Percentiles rank a stretch among this genome's conserved stretches.
phyloP scores from a whole-genome alignment of 495 filamentous ascomycete genomes.

The Penicillium pancosmium region DNA sequence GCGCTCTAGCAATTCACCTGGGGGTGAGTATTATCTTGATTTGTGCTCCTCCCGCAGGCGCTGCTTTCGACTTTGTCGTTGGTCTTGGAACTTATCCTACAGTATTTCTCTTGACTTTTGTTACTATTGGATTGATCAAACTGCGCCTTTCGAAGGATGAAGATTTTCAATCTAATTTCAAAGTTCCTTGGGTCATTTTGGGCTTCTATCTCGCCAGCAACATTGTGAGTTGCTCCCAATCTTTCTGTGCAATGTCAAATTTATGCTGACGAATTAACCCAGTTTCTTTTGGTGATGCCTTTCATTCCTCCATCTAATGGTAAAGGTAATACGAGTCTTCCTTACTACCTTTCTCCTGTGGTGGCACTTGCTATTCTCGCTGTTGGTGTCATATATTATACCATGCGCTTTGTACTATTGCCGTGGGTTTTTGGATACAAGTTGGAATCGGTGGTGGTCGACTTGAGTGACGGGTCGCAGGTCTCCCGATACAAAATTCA shows the following conservation, averaged over 20 bases:
- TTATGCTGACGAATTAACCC: neutral
- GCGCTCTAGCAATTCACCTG: conserved; percentile 61
- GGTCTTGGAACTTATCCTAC: conserved; percentile 62
- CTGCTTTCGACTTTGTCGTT: conserved; percentile 69
- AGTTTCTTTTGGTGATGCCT: conserved; percentile 41
- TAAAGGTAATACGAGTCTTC: conserved; percentile 38
- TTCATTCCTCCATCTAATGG: conserved; percentile 40
- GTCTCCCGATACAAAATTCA: conserved; percentile 26
- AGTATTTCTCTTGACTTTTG: conserved; percentile 19
- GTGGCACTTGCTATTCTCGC: conserved; percentile 39
- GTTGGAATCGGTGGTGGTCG: conserved; percentile 16
- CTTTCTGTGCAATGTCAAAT: neutral
- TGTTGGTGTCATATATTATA: conserved; percentile 36
- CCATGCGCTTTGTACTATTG: conserved; percentile 31
- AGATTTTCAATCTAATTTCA: conserved; percentile 19
- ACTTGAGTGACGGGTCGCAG: conserved; percentile 28
- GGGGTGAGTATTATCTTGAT: conserved; percentile 65
- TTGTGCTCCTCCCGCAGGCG: conserved; percentile 56
- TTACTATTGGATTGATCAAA: conserved; percentile 30
- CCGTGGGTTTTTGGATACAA: conserved; percentile 32
- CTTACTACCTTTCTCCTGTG: conserved; percentile 43
- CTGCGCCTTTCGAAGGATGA: conserved; percentile 18
- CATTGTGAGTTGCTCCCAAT: conserved; percentile 16
- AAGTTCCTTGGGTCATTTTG: conserved; percentile 26
- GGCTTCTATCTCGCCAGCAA: conserved; percentile 30